These are phyloP conservation scores for Corylus heterophylla DNA, from an alignment of 306 rosid genomes.

Conservation along the genomic window DNA sequence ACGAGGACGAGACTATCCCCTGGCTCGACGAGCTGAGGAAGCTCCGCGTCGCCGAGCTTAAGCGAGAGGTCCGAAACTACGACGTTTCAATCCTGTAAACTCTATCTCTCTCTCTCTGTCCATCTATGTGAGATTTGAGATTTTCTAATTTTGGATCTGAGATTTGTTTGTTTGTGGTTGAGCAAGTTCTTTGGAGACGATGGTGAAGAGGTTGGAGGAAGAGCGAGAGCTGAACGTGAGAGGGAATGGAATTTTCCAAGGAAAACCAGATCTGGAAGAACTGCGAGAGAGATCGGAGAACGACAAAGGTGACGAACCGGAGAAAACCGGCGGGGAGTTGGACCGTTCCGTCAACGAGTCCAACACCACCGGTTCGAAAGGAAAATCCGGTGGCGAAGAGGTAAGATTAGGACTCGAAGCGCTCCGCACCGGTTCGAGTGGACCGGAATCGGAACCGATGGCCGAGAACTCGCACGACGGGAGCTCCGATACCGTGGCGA, in stretches of 20 bases:
- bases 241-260: constrained; percentile 34
- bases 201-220: constrained; percentile 69
- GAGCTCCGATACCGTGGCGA: constrained; percentile 54
- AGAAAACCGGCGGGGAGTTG: constrained; percentile 46
- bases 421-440: constrained; percentile 37
- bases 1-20: constrained; percentile 40
- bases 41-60: constrained; percentile 70
- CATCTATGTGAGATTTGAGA: constrained; percentile 7
- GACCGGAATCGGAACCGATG: constrained; percentile 31
- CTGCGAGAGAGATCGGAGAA: constrained; percentile 42
- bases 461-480: constrained; percentile 68
- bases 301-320: constrained; percentile 48
- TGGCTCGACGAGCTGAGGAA: constrained; percentile 71
- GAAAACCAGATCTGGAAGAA: constrained; percentile 68
- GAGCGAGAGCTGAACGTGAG: constrained; percentile 39
- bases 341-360: constrained; percentile 84
- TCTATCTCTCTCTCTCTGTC: background rate
- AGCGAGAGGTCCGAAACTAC: constrained; percentile 61
- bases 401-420: constrained; percentile 19
- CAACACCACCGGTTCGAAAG: constrained; percentile 71
- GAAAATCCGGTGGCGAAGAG: constrained; percentile 38
- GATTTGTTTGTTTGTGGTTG: background rate
- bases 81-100: constrained; percentile 70
- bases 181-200: constrained; percentile 65
- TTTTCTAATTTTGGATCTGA: constrained; percentile 42